phyloP scores from a whole-genome alignment of 1,139 yeast genomes.

The Williopsis jadinii region DNA sequence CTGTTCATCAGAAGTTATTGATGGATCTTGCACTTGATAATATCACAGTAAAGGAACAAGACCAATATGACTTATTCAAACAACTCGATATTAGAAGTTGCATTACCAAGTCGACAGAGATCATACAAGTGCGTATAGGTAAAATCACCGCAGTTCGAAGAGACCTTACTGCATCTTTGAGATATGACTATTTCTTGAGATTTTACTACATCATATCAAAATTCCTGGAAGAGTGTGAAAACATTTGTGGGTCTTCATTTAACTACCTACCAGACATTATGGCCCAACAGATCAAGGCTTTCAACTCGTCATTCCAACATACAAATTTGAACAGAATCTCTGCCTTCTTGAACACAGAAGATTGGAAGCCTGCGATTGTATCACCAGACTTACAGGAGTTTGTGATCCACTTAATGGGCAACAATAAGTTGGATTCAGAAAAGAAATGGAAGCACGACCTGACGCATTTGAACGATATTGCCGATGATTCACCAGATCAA shows the following conservation, averaged over 20 bases:
- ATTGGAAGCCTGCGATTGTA: slow-evolving; percentile 69
- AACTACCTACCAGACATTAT: slow-evolving; percentile 61
- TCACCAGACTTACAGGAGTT: slow-evolving; percentile 41
- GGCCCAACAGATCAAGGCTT: slow-evolving; percentile 59
- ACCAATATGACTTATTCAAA: slow-evolving; percentile 36
- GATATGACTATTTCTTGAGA: slow-evolving; percentile 50
- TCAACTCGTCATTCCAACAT: slow-evolving; percentile 51
- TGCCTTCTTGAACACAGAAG: slow-evolving; percentile 54
- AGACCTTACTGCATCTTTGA: slow-evolving; percentile 56
- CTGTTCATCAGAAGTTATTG: slow-evolving; percentile 71
- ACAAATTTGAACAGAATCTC: slow-evolving; percentile 38
- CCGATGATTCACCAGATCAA: slow-evolving; percentile 2
- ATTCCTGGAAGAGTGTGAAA: slow-evolving; percentile 79
- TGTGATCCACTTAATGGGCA: slow-evolving; percentile 49
- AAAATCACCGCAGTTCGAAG: slow-evolving; percentile 74
- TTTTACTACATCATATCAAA: slow-evolving; percentile 62
- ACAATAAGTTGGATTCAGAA: slow-evolving; percentile 42
- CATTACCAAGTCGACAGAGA: slow-evolving; percentile 57
- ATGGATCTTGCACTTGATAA: slow-evolving; percentile 65
- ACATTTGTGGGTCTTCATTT: slow-evolving; percentile 64
- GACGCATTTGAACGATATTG: slow-evolving; percentile 3
- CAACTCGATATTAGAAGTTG: slow-evolving; percentile 54
- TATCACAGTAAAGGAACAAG: slow-evolving; percentile 27
- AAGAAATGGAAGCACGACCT: slow-evolving; percentile 14
- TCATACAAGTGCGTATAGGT: slow-evolving; percentile 71